Base-by-base conservation (phyloP, 768 basidiomycete species). In the Tricholoma furcatifolium region DNA sequence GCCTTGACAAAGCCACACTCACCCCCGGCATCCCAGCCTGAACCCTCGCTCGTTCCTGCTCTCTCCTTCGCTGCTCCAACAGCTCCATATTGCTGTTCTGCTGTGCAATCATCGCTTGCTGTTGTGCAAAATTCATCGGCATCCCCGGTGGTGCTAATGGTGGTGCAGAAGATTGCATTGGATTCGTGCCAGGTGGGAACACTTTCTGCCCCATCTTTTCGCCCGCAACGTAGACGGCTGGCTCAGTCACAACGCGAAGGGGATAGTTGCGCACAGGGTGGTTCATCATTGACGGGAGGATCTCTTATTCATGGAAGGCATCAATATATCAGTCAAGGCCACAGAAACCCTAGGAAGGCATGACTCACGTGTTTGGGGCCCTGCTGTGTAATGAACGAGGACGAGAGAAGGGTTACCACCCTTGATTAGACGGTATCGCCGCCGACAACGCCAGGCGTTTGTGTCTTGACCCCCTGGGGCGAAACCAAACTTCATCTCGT, bases 361-460 rank as follows among this genome's bases (percentile, higher is more conserved):
- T 18, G n/a, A 53, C 58, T 68, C 66, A 91, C 88, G 78, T 42
- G 77, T 73, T 8, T 74, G 57, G 10, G 78, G 83, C 4, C 85
- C 87, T 60, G 87, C 81, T 27, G 81, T 75, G 63, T 92, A 93
- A 62, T 93, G 89, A 0, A 91, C 79, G 5, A 93, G 80, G 15
- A 85, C 75, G n/a, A 92, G 77, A 49, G 83, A 80, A 0, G 84
- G 79, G 60, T 88, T 82, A 0, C 88, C 88, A 24, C 88, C 88
- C 64, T 88, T 90, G 39, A 70, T 55, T 34, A 93, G 74, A 34
- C 91, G 83, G 65, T 80, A 93, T 6, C 88, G 82, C 44, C 88
- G 73, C 43, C 91, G 79, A 43, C 83, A 64, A 14, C 90, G 83
- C 67, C 77, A 87, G 27, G 91, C 90, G 54, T 64, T 72, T 8